phyloP scores from a whole-genome alignment of 345 rosid species.

The Gossypium arboreum region DNA sequence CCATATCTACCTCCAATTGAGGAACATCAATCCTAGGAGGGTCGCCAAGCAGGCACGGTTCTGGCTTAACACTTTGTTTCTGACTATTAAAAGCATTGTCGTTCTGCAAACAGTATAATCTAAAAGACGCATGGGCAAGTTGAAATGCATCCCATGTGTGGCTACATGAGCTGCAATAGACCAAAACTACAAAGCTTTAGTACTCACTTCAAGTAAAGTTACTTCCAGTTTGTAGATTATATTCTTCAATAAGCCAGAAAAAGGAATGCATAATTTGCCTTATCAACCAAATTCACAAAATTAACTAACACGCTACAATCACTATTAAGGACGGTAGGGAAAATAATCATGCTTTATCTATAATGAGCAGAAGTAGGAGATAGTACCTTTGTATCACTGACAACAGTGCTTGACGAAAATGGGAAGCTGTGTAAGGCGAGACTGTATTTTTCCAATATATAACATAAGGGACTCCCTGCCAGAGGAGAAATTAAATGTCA shows the following conservation, averaged over 20 bases:
- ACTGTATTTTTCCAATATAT: conserved; percentile 69
- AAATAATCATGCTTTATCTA: neutral
- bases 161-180: conserved; percentile 76
- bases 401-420: conserved; percentile 84
- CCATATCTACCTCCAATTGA: conserved; percentile 51
- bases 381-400: conserved; percentile 84
- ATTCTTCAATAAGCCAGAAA: neutral
- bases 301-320: neutral
- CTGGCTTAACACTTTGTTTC: conserved; percentile 48
- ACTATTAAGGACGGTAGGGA: neutral
- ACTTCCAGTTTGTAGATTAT: neutral
- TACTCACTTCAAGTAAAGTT: conserved; percentile 7
- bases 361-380: conserved; percentile 8
- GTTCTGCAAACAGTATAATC: conserved; percentile 60
- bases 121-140: conserved; percentile 82
- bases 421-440: conserved; percentile 65
- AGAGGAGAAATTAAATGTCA: conserved; percentile 17
- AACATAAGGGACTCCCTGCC: conserved; percentile 88
- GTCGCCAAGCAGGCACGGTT: conserved; percentile 80
- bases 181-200: neutral
- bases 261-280: neutral
- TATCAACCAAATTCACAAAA: neutral
- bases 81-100: conserved; percentile 38
- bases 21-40: conserved; percentile 75
- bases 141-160: conserved; percentile 93